A percentile compares a stretch with the other conserved stretches of the same genome.
Evolutionary conservation across 352 stramenopile genomes (phyloP).

Genomic region (Globisporangium irregulare): DNA sequence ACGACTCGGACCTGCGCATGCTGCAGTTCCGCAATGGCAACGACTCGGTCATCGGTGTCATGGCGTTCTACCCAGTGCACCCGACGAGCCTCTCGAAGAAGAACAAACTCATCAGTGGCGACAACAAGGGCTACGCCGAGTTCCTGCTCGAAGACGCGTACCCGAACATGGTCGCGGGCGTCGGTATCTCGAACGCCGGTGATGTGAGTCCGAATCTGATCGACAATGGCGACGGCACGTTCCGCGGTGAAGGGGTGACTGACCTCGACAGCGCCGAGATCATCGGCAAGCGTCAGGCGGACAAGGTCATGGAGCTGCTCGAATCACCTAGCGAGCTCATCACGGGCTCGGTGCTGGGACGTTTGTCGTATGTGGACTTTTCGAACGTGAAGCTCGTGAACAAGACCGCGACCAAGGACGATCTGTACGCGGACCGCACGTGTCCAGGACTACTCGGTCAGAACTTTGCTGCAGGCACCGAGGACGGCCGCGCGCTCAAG

Average conservation of each 20-base stretch:
- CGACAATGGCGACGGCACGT: conserved; percentile 46
- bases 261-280: conserved; percentile 38
- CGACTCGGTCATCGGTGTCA: conserved; percentile 36
- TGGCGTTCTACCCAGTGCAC: conserved; percentile 81
- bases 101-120: conserved; percentile 70
- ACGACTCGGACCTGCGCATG: conserved; percentile 68
- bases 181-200: conserved; percentile 41
- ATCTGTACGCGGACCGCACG: conserved; percentile 34
- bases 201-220: conserved; percentile 46
- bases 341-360: conserved; percentile 22
- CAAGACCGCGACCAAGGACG: conserved; percentile 11
- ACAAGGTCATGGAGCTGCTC: conserved; percentile 31
- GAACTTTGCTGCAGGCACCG: conserved; percentile 45
- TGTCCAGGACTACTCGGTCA: conserved; percentile 42
- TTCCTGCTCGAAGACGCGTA: conserved; percentile 36
- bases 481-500: conserved; percentile 36
- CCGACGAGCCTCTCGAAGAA: conserved; percentile 72
- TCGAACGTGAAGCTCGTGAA: conserved; percentile 34
- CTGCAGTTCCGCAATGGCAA: conserved; percentile 42
- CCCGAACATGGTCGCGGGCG: conserved; percentile 22
- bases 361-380: conserved; percentile 48
- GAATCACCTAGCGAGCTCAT: conserved; percentile 21
- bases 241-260: conserved; percentile 29
- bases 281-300: conserved; percentile 36
- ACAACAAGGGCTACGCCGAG: conserved; percentile 75